Evolutionary conservation across 1,139 yeast genomes (phyloP), one percentile per base, ranked within the genome.

Genomic region (Trichomonascaceae sp.): DNA sequence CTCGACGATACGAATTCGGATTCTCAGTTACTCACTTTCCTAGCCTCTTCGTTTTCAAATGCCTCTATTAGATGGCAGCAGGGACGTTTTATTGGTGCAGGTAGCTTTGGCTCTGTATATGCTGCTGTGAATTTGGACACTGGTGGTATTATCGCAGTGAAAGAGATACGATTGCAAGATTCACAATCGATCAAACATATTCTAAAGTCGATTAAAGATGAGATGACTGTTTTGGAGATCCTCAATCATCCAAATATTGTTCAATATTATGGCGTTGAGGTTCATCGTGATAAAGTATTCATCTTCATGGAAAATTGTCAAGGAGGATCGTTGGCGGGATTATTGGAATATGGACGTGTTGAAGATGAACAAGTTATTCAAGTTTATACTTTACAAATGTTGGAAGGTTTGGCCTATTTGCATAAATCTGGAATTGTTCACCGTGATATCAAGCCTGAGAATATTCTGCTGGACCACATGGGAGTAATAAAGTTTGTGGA

Each of bases 291-390:
- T 69, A 84, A 89, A 60, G 98, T 93, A 20, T 91, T 89, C 68
- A 86, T 93, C 45, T 95, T 93, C 67, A 93, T 95, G 99, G 99
- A 93, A 70, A 90, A 82, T 71, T 95, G 99, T 73, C 95, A 91
- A 66, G 96, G 96, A 49, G 98, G 99, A 0, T 90, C 98, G 0
- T 76, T 93, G 55, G 90, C 96, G 0, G 83, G 87, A 12, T 74
- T 91, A 54, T 75, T 93, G 56, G 87, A 83, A 53, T 95, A 90
- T 67, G 99, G 99, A 17, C 77, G 97, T 56, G 89, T 93, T 63
- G 98, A 91, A 68, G 99, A 93, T 69, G 99, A 93, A 67, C 81
- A 87, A 73, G 96, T 95, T 12, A 84, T 89, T 38, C 96, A 90
- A 69, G 87, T 91, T 17, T 93, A 91, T 67, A 83, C 97, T 0